These are phyloP conservation scores for Penicillium hordei DNA, from an alignment of 2,329 filamentous ascomycete genomes.

Conservation along the genomic window DNA sequence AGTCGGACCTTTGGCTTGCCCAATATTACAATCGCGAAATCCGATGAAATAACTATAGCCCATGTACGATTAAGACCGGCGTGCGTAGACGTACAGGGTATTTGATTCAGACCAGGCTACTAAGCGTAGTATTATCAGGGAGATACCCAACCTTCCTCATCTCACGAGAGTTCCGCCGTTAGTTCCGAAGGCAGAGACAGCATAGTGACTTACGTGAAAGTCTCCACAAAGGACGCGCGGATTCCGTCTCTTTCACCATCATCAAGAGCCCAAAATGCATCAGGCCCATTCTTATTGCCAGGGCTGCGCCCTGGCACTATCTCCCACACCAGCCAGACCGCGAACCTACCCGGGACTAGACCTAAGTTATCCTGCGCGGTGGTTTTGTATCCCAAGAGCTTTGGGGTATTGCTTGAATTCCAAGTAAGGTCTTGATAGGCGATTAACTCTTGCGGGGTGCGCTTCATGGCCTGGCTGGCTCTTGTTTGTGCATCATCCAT, in stretches of 20 bases:
- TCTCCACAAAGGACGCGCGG: not conserved
- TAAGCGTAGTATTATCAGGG: not conserved
- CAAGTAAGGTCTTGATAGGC: not conserved
- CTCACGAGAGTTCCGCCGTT: not conserved
- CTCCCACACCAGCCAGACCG: not conserved
- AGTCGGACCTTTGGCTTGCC: not conserved
- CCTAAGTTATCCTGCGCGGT: not conserved
- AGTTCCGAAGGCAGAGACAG: not conserved
- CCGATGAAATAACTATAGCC: not conserved
- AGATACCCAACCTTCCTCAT: not conserved
- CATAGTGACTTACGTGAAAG: not conserved
- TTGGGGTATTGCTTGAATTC: not conserved
- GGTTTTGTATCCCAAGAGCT: not conserved
- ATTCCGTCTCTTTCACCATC: not conserved
- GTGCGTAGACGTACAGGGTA: not conserved
- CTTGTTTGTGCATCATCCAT: not conserved
- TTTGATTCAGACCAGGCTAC: not conserved
- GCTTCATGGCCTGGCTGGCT: not conserved
- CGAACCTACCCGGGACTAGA: not conserved
- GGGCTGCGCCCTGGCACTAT: not conserved
- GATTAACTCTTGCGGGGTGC: not conserved
- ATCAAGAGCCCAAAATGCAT: not conserved
- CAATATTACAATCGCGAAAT: not conserved
- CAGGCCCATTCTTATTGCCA: not conserved
- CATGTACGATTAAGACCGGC: too few species aligned